Evolutionary conservation across 192 early-diverging fungal species (phyloP).

Genomic region (Backusella sp.): DNA sequence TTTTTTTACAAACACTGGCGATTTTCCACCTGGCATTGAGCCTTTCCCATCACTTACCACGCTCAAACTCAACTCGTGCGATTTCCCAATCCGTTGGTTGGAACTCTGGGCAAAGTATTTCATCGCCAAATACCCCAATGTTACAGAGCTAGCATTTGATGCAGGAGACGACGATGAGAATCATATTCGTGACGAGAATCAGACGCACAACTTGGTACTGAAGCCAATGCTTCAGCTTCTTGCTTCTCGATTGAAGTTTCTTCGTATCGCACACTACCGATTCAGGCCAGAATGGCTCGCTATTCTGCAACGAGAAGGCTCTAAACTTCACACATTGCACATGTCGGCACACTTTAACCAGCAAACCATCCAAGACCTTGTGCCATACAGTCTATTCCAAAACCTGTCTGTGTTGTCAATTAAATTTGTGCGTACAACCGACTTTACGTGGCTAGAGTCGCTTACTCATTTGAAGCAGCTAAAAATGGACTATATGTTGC

Average conservation of each 20-base stretch:
- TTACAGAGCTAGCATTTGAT: background rate
- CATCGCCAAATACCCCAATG: background rate
- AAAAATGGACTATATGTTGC: background rate
- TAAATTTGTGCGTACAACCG: background rate
- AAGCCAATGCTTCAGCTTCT: background rate
- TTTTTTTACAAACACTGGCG: background rate
- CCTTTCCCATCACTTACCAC: background rate
- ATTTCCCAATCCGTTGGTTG: background rate
- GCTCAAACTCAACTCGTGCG: background rate
- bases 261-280: background rate
- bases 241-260: background rate
- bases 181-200: background rate
- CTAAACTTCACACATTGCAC: background rate
- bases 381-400: background rate
- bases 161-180: background rate
- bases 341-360: background rate
- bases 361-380: background rate
- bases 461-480: background rate
- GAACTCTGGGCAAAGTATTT: background rate
- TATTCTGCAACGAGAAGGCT: background rate
- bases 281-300: background rate
- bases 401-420: background rate
- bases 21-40: background rate
- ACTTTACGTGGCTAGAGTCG: background rate
- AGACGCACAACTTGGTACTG: background rate